Evolutionary conservation across 140 eudicot genomes (phyloP).

Genomic region (Senecio squalidus): DNA sequence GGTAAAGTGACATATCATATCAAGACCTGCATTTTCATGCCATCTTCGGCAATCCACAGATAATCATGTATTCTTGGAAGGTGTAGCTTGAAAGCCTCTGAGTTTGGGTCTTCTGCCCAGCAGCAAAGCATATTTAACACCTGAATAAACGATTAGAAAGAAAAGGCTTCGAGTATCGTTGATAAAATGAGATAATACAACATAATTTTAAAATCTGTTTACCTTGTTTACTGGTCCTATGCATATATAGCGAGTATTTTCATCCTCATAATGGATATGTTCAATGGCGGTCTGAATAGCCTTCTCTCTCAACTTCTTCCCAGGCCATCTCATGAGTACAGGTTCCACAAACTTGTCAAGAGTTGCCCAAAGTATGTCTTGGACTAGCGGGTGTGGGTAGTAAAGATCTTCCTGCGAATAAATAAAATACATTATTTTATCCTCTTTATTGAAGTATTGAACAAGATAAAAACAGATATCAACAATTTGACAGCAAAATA

Average conservation of each 20-base stretch:
- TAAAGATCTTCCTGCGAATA: slow-evolving; percentile 88
- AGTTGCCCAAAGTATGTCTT: slow-evolving; percentile 85
- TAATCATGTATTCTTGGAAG: slow-evolving; percentile 81
- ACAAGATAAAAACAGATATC: slow-evolving; percentile 11
- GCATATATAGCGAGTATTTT: slow-evolving; percentile 85
- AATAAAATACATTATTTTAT: neutral
- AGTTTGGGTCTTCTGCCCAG: slow-evolving; percentile 97
- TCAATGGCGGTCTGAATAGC: slow-evolving; percentile 73
- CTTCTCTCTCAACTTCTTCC: slow-evolving; percentile 77
- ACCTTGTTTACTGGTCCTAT: slow-evolving; percentile 97
- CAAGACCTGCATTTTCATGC: slow-evolving; percentile 99
- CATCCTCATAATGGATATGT: slow-evolving; percentile 96
- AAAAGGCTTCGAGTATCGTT: neutral
- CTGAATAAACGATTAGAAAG: slow-evolving; percentile 31
- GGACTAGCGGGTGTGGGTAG: slow-evolving; percentile 88
- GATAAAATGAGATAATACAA: no score
- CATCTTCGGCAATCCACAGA: slow-evolving; percentile 98
- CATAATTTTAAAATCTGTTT: no score
- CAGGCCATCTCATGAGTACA: slow-evolving; percentile 82
- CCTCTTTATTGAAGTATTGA: slow-evolving; percentile 1
- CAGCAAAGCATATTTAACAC: slow-evolving; percentile 96
- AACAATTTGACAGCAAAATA: slow-evolving; percentile 7
- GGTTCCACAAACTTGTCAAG: slow-evolving; percentile 84
- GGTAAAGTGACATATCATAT: slow-evolving; percentile 1
- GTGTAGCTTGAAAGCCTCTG: slow-evolving; percentile 91